Conservation (phyloP, 805 yeast genomes). For the Yarrowia keelungensis region DNA sequence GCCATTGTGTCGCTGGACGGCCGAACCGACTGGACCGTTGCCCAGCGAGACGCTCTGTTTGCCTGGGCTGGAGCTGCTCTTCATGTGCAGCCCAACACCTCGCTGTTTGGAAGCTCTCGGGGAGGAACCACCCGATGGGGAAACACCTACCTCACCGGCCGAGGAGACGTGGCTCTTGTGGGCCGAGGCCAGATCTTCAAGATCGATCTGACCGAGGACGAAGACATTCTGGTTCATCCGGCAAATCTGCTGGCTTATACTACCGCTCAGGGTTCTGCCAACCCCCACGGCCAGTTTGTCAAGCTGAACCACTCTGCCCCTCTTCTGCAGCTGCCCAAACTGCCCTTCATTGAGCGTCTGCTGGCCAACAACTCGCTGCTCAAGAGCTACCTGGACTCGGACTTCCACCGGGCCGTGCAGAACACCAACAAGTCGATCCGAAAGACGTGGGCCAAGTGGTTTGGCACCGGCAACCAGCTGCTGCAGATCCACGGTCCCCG, state of each 20-base stretch:
- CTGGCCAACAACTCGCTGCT: slow-evolving; percentile 26
- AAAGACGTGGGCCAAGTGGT: slow-evolving; percentile 38
- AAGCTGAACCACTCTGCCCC: slow-evolving; percentile 31
- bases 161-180: slow-evolving; percentile 53
- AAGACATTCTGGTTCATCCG: slow-evolving; percentile 53
- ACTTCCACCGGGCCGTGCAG: slow-evolving; percentile 32
- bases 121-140: slow-evolving; percentile 46
- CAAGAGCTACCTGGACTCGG: slow-evolving; percentile 36
- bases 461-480: slow-evolving; percentile 31
- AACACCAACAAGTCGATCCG: slow-evolving; percentile 22
- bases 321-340: slow-evolving; percentile 21
- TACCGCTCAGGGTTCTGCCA: slow-evolving; percentile 21
- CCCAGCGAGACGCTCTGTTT: slow-evolving; percentile 52
- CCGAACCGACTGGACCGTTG: slow-evolving; percentile 52
- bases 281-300: slow-evolving; percentile 10
- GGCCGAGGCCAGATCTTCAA: slow-evolving; percentile 54
- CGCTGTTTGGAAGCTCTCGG: slow-evolving; percentile 30
- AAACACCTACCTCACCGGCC: slow-evolving; percentile 50
- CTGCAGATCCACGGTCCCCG: slow-evolving; percentile 37
- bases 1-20: slow-evolving; percentile 50
- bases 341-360: slow-evolving; percentile 35
- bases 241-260: slow-evolving; percentile 54
- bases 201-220: slow-evolving; percentile 51
- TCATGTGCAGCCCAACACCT: slow-evolving; percentile 44
- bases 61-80: slow-evolving; percentile 56